Base-by-base conservation (phyloP, 148 eudicot genomes). In the Rhododendron griersonianum region DNA sequence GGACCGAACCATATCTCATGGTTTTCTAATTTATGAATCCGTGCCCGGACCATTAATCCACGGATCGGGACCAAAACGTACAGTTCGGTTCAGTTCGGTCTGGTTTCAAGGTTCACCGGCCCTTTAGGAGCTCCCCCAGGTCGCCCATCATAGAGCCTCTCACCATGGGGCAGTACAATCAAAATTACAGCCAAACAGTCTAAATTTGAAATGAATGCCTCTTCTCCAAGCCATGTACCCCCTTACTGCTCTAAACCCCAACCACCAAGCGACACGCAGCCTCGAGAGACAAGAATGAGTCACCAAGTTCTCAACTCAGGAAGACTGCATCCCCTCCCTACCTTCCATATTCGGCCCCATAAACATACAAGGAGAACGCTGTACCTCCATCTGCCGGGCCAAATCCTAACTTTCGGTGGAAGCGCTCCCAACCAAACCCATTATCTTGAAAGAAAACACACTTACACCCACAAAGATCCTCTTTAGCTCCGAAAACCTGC, bases 281-380 rank as follows among this genome's bases (percentile, higher is more conserved):
- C 73, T 67, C 73, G 2, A 23, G 33, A 2, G 73, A 25, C 33
- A 4, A 67, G 74, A 61, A 10, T 28, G 35, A 23, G 5, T 30
- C 33, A 67, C 74, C 74, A 67, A 67, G 74, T 25, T 67, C 74
- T 67, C 74, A 67, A n/a, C 74, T 67, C 74, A 67, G 35, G 74
- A 11, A 67, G 35, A 25, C 16, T 67, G 35, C 73, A 25, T 67
- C 74, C 33, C 35, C 74, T 23, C 69, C 69, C 28, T 63, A 23
- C 74, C 74, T 67, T 11, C 69, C 74, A 67, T 28, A 25, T 28
- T 67, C 10, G 11, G 69, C 25, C 35, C 37, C 35, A 28, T 11
- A 19, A 25, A 25, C 11, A 0, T 67, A 25, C 10, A 65, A 65
- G 33, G 18, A 67, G 74, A 28, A 67, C 33, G 6, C 5, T 28